phyloP scores from a whole-genome alignment of 2,329 filamentous ascomycete genomes.

The Teratosphaeriaceae sp. region DNA sequence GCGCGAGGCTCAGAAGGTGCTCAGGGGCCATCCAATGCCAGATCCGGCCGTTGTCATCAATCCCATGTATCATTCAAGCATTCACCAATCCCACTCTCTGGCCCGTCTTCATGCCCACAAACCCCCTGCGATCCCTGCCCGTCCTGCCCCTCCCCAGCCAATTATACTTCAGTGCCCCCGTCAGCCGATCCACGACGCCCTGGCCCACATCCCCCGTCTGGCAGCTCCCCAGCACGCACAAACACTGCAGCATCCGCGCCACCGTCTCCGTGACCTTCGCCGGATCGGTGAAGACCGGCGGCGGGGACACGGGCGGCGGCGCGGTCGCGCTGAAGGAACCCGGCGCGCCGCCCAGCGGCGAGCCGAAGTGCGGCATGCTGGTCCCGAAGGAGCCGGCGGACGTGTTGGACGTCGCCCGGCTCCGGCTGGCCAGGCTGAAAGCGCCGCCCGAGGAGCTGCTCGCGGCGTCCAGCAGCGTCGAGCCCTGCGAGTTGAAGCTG shows the following conservation, averaged over 20 bases:
- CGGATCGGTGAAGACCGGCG: conserved; percentile 17
- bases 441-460: conserved; percentile 40
- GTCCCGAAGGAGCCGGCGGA: conserved; percentile 43
- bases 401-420: conserved; percentile 81
- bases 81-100: conserved; percentile 24
- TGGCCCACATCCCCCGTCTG: conserved; percentile 66
- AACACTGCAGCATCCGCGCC: conserved; percentile 90
- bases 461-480: conserved; percentile 66
- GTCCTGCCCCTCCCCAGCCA: conserved; percentile 90
- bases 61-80: conserved; percentile 6
- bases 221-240: conserved; percentile 79
- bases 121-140: conserved; percentile 80
- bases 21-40: no score
- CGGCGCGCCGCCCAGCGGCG: conserved; percentile 15
- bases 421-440: conserved; percentile 49
- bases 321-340: conserved; percentile 18
- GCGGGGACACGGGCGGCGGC: conserved; percentile 16
- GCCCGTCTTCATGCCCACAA: conserved; percentile 61
- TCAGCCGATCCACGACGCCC: conserved; percentile 73
- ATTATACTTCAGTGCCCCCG: conserved; percentile 86
- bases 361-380: conserved; percentile 29
- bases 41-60: no score
- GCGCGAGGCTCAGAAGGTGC: no score
- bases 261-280: conserved; percentile 90
- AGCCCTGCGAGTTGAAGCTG: conserved; percentile 73